Base-by-base conservation (phyloP, 192 early-diverging fungal species). In the Backusella circina region DNA sequence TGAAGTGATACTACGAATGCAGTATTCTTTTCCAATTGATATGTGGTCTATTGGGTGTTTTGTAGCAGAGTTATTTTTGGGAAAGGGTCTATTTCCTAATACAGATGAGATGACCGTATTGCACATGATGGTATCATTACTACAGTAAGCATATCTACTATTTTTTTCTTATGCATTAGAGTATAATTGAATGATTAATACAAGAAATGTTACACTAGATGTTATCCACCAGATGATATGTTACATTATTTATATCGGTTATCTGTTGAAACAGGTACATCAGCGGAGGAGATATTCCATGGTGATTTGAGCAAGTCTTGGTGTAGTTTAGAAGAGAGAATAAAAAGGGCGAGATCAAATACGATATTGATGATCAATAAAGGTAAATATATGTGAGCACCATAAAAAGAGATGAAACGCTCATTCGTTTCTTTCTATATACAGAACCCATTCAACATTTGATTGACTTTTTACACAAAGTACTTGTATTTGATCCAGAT, bases 1-100 rank as follows among this genome's bases (percentile, higher is more conserved):
- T 5, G 98, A 99, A 83, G 95, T 99, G 21, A 83, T 99, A 23
- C 86, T 99, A 10, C 96, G 96, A 2, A 80, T 96, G 33, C 92
- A 94, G 64, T 96, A 97, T 80, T 93, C 93, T 30, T 91, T 89
- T 23, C 87, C 92, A 31, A 99, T 99, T 64, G 98, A 99, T 77
- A 98, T 99, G 91, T 99, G 98, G 98, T 98, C 96, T 23, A 83
- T 98, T 15, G 98, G 98, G 0, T 99, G 98, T 80, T 97, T 99
- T 82, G 95, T 95, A 2, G 95, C 94, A 6, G 98, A 99, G 82
- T 85, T 99, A 21, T 97, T 93, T 77, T 81, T 97, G 3, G 98
- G 98, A 4, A 84, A 95, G 7, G 97, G 97, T 0, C 82, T 99
- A 68, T 98, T 99, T 78, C 96, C 97, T 0, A 96, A 97, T 30